Base-by-base conservation (phyloP, 257 asterid genomes). In the Solanum dulcamara region DNA sequence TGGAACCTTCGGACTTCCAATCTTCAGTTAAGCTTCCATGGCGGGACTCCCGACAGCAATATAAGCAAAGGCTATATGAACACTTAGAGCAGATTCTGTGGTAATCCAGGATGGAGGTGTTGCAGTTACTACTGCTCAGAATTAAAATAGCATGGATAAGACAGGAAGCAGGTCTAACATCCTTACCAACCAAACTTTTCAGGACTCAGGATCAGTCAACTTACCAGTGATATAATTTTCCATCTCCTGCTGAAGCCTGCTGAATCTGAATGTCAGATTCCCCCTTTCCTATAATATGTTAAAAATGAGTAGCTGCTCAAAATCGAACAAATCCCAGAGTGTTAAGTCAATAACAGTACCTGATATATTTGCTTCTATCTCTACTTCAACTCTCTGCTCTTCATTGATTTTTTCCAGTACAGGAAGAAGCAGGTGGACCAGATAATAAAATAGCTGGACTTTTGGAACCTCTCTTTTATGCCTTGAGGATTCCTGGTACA, bases 1-100 rank as follows among this genome's bases (percentile, higher is more conserved):
- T 89, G 89, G 92, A 86, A 88, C 84, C 88, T 83, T 60, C 89
- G 81, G 88, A 89, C 81, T 62, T 84, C 87, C 81, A 83, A 83
- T 85, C 85, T 87, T 84, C 94, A 85, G 50, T 18, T 57, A 85
- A 86, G 84, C 86, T 89, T 75, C 83, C 88, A 80, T 80, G 88
- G 85, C 92, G 90, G 87, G 92, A 89, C 88, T 92, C 98, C 88
- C 87, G 89, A 87, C 98, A 92, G 86, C 99, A 97, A 88, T 89
- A 87, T 86, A 97, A 89, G 91, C 99, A 97, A 88, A 97, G 94
- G 85, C 90, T 91, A 86, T 92, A 97, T 4, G 97, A 93, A 81
- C 99, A 97, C 77, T 88, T 91, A 70, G 91, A 44, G 91, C 99
- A 97, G 89, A 93, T 92, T 91, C 98, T 92, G 81, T 95, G 98